Evolutionary conservation across 1,284 basidiomycete genomes (phyloP).

Genomic region (Exobasidium cylindrosporum): DNA sequence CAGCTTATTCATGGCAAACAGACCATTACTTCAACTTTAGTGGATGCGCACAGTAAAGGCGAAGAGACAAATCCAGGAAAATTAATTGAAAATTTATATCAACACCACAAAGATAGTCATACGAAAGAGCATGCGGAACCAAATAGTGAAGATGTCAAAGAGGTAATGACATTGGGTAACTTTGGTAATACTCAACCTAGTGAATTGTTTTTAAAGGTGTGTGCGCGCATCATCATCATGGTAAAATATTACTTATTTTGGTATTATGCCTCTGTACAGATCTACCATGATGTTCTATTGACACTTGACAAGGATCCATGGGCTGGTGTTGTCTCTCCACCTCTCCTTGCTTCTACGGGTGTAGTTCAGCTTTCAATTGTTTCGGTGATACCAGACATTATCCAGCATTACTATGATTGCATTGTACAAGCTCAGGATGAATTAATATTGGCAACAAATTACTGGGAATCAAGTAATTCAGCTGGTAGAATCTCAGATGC

Average conservation of each 20-base stretch:
- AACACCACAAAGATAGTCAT: not conserved
- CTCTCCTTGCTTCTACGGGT: slow-evolving; percentile 46
- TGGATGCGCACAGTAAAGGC: not conserved
- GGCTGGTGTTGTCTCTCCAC: slow-evolving; percentile 47
- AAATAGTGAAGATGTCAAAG: not conserved
- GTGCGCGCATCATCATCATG: not conserved
- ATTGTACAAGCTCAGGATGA: slow-evolving; percentile 45
- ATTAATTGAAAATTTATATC: not conserved
- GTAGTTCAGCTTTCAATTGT: slow-evolving; percentile 49
- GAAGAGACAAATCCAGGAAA: not conserved
- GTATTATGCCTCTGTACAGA: slow-evolving; percentile 9
- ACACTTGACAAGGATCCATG: slow-evolving; percentile 35
- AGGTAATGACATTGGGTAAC: not conserved
- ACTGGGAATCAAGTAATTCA: slow-evolving; percentile 50
- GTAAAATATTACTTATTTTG: not conserved
- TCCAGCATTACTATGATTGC: slow-evolving; percentile 51
- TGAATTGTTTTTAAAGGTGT: not conserved
- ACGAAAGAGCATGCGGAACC: not conserved
- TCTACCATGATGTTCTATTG: slow-evolving; percentile 43
- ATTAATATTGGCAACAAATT: slow-evolving; percentile 51
- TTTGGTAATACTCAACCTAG: not conserved
- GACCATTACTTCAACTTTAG: not conserved
- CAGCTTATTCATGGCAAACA: not conserved
- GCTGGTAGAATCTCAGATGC: slow-evolving; percentile 44
- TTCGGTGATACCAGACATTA: slow-evolving; percentile 50